Conservation (phyloP, 495 filamentous ascomycete species). For the Aspergillus indologenus region DNA sequence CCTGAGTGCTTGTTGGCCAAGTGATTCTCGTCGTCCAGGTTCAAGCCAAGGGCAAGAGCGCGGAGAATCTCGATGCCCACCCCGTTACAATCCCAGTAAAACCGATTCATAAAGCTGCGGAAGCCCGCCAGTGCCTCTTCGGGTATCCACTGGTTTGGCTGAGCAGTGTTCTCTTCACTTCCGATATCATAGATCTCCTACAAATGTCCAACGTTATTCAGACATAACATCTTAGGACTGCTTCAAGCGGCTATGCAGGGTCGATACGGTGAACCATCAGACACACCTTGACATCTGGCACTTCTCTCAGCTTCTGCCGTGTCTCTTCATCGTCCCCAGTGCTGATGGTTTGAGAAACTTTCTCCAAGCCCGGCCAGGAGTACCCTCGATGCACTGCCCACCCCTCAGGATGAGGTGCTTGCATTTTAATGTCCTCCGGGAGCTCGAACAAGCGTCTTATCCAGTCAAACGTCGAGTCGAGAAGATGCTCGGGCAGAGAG, state of each 20-base stretch:
- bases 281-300: conserved; percentile 39
- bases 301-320: conserved; percentile 29
- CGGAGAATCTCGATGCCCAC: conserved; percentile 46
- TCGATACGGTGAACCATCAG: neutral
- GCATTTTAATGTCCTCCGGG: conserved; percentile 43
- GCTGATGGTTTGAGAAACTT: conserved; percentile 59
- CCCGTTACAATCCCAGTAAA: conserved; percentile 53
- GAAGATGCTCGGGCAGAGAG: conserved; percentile 38
- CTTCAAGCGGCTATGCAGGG: neutral
- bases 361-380: conserved; percentile 62
- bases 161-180: conserved; percentile 49
- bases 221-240: no score
- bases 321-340: conserved; percentile 37
- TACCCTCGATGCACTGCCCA: conserved; percentile 60
- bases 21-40: conserved; percentile 46
- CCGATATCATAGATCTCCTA: conserved; percentile 69
- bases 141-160: conserved; percentile 66
- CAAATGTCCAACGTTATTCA: neutral
- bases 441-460: conserved; percentile 48
- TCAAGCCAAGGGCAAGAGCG: conserved; percentile 52
- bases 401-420: conserved; percentile 61
- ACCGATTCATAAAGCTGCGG: conserved; percentile 52
- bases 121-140: conserved; percentile 58
- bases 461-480: conserved; percentile 55
- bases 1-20: conserved; percentile 53